These are phyloP conservation scores for Polytrichum formosum DNA, from an alignment of 225 moss, liverwort and hornwort genomes.

Conservation along the genomic window DNA sequence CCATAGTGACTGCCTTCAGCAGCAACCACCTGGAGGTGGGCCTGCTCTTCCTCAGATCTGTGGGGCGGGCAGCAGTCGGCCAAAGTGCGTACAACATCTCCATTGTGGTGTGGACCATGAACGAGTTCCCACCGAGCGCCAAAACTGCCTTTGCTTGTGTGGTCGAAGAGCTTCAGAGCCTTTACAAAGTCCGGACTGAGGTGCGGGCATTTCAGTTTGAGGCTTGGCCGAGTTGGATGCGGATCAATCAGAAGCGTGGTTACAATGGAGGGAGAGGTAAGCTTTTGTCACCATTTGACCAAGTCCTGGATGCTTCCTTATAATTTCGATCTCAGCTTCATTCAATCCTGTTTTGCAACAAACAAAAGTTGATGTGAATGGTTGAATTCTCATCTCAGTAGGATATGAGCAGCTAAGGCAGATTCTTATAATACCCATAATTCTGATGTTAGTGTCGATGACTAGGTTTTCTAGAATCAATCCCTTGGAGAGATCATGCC, in stretches of 20 bases:
- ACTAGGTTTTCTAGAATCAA: too few relatives aligned
- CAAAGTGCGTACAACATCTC: slow-evolving; percentile 43
- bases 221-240: slow-evolving; percentile 64
- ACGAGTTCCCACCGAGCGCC: slow-evolving; percentile 19
- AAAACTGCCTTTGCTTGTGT: slow-evolving; percentile 42
- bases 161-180: slow-evolving; percentile 38
- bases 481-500: too few relatives aligned
- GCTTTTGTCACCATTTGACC: neutral
- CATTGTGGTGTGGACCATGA: slow-evolving; percentile 59
- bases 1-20: slow-evolving; percentile 54
- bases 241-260: slow-evolving; percentile 54
- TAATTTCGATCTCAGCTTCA: too few relatives aligned
- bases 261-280: slow-evolving; percentile 67
- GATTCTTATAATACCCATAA: too few relatives aligned
- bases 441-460: too few relatives aligned
- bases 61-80: slow-evolving; percentile 42
- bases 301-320: neutral
- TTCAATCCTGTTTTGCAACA: too few relatives aligned
- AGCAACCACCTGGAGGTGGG: slow-evolving; percentile 49
- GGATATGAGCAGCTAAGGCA: too few relatives aligned
- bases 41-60: slow-evolving; percentile 46
- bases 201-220: slow-evolving; percentile 50
- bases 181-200: slow-evolving; percentile 43
- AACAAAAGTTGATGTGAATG: neutral
- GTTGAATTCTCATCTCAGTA: neutral